Evolutionary conservation across 306 rosid genomes (phyloP), one percentile per base, ranked within the genome.

Genomic region (Fragaria nilgerrensis): DNA sequence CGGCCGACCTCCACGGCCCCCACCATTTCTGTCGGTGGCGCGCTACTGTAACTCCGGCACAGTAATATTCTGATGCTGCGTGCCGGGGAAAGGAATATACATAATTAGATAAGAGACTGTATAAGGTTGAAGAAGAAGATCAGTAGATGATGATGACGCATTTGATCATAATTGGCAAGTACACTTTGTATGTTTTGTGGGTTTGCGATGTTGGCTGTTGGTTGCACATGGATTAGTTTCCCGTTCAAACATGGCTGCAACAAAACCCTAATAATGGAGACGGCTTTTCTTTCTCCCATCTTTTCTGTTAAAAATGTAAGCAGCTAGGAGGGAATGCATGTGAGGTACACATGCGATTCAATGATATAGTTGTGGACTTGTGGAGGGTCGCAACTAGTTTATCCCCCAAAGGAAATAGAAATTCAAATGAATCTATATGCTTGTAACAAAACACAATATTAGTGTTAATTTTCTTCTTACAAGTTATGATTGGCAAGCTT

Each of bases 311-410:
- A 16, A 39, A 68, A 27, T 52, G 61, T 49, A 37, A 67, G 48
- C 11, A 34, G 49, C 10, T 56, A 8, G 15, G 22, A 72, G 65
- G 32, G 61, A n/a, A n/a, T n/a, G n/a, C 81, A 65, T 53, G 77
- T 82, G 70, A 69, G 25, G 11, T 0, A 34, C 83, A 75, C 78
- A 74, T 83, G 81, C 68, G 32, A 44, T 50, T 78, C 48, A 83
- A 78, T 79, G 74, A 82, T 79, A 74, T 1, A 50, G 80, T 32
- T 5, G 47, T 32, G 19, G 32, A 3, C n/a, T 29, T 29, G 32
- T 29, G 2, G 34, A 6, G 67, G 34, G 5, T 61, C 5, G 4
- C n/a, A 27, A 10, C 4, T 29, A 59, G 37, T 59, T 25, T 25
- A 59, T 12, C 37, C 19, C 14, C 36, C 13, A 23, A 58, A 11